phyloP scores from a whole-genome alignment of 495 filamentous ascomycete species.

The Penicillium desertorum region DNA sequence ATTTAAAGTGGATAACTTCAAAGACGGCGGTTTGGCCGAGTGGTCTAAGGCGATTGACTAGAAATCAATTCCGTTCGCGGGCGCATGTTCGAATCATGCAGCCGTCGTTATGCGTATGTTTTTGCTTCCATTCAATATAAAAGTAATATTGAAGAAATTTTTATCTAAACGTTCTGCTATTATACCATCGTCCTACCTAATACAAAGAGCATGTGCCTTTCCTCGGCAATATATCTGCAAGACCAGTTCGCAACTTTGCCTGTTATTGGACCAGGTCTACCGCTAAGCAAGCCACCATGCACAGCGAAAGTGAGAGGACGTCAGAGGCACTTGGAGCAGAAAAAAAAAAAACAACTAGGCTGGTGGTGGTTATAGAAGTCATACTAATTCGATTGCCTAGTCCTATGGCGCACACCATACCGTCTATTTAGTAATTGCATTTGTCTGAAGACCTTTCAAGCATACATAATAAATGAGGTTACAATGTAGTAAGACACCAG shows the following conservation, averaged over 20 bases:
- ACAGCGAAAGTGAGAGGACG: constrained; percentile 10
- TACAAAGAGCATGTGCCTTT: constrained; percentile 14
- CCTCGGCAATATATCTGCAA: constrained; percentile 3
- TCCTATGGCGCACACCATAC: neutral
- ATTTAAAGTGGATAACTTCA: too few species aligned
- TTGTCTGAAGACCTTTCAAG: neutral
- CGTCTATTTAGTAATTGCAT: neutral
- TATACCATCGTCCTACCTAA: too few species aligned
- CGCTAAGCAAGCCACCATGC: constrained; percentile 28
- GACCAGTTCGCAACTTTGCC: constrained; percentile 11
- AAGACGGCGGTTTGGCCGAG: constrained; percentile 22
- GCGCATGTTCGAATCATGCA: too few species aligned
- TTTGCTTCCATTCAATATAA: too few species aligned
- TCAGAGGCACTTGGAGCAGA: neutral
- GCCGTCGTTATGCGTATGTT: too few species aligned
- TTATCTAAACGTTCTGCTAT: too few species aligned
- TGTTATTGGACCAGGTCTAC: constrained; percentile 8
- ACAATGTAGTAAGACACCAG: neutral
- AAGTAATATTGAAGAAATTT: too few species aligned
- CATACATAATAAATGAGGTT: neutral
- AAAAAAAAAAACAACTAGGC: neutral
- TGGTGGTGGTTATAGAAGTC: neutral
- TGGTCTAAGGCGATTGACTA: constrained; percentile 30
- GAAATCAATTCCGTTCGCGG: constrained; percentile 5
- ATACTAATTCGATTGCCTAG: constrained; percentile 1